Evolutionary conservation across 768 basidiomycete genomes (phyloP), one percentile per base, ranked within the genome.

Genomic region (Boletus tomentosulus): DNA sequence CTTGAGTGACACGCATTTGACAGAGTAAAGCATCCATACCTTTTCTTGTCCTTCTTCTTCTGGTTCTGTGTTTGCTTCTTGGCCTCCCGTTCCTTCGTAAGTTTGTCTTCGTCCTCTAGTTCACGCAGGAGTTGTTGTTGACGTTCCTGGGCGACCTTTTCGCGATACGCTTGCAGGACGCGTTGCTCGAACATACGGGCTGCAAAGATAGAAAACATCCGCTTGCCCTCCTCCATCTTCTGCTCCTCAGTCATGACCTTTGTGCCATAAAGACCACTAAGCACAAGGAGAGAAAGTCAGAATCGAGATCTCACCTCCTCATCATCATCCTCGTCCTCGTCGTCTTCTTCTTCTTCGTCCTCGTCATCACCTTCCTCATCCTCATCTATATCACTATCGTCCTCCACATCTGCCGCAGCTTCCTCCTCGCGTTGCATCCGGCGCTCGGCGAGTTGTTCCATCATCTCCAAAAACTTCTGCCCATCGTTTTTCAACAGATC

Each of bases 141-240:
- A 60, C 93, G 84, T 72, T 96, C 95, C 67, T 96, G 92, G 12
- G 97, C 96, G 16, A 98, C 92, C 71, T 91, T 87, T 74, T 98
- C 96, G 35, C 96, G 88, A 66, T 96, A 98, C 13, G 96, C 93
- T 64, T 93, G 89, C 51, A 97, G 83, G 37, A 98, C 97, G 24
- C 97, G 86, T 72, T 98, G 96, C 74, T 99, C 97, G 70, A 99
- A 98, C 95, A 98, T 97, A 50, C 97, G 85, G 41, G 97, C 97
- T 15, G 97, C 97, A 64, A 99, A 99, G 72, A 99, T 97, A 59
- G 93, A 94, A 77, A 99, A 99, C 97, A 99, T 99, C 48, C 92
- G 84, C 71, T 95, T 93, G 61, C 97, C 97, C 74, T 98, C 97
- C 72, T 98, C 96, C 89, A 96, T 95, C 74, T 96, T 95, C 74